Base-by-base conservation (phyloP, 805 yeast species). In the Kodamaea leandrae region DNA sequence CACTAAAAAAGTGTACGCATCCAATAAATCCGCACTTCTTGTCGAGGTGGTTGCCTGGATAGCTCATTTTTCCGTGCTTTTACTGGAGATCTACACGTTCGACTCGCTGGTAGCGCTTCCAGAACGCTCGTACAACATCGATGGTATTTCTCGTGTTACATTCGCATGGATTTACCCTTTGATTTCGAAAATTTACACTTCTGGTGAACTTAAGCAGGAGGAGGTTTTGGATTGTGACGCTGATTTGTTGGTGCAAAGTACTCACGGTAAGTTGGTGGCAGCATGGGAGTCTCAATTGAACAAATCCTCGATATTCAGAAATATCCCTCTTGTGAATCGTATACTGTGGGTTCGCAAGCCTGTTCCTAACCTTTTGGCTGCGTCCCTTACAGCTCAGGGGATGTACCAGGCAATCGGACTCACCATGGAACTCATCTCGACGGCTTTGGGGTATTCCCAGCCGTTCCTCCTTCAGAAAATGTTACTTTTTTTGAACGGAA, bases 151-250 rank as follows among this genome's bases (percentile, higher is more conserved):
- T 3, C 36, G 44, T 5, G 38, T 57, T 30, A 49, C 64, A 8
- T 62, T 60, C 42, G 42, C 45, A 17, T 65, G 61, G 58, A 45
- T 60, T 19, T 52, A 55, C 24, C 61, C 63, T 1, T 42, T 55
- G n/a, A 56, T 65, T 30, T 36, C 43, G 13, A 42, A 49, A 15
- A 54, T 61, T 28, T 50, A 58, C 44, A 36, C 39, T 8, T 52
- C 57, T 4, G 51, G 44, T 10, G 53, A 51, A 17, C 57, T 60
- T n/a, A 46, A 41, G 18, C 49, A 48, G 14, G 39, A 49, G 1
- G 57, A 57, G 32, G 40, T 57, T 30, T 52, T 49, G 18, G 23
- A 15, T 4, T 18, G 25, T 15, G 36, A 24, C 23, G 19, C 18
- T 25, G 13, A n/a, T n/a, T 30, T 32, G 14, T 17, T 9, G 3